Evolutionary conservation across 345 rosid species (phyloP), one percentile per base, ranked within the genome.

Genomic region (Murraya paniculata): DNA sequence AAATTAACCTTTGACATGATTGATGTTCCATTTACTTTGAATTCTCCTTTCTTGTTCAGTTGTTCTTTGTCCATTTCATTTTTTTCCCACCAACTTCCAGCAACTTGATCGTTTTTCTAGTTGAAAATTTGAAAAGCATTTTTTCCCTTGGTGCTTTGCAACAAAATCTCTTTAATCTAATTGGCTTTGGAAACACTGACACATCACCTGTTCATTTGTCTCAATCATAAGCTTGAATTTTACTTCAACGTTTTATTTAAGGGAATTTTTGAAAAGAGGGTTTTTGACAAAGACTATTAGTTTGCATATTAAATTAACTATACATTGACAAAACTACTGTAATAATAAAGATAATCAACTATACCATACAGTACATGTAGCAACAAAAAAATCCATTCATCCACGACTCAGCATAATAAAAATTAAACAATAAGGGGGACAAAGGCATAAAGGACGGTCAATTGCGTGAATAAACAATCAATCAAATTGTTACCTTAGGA

Each of bases 31-130:
- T 24, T 71, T 45, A 7, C 11, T 10, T 9, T 19, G 36, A 38
- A n/a, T 57, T 64, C 38, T 64, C 36, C 64, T 71, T 60, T 33
- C 45, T 81, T 72, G 61, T 73, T 39, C 57, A 45, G 18, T 45
- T 45, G 50, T 45, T 45, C 24, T 56, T 75, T 35, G 33, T 35
- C 41, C 50, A 62, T 60, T 68, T 69, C 9, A 28, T 64, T 0
- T 13, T 13, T 31, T 69, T 35, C 45, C 71, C 62, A 81, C 81
- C 81, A 76, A 31, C 79, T 81, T 39, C 78, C n/a, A 74, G 69
- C 80, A 78, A 80, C 80, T 68, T 80, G 71, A 48, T 71, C 9
- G 25, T 41, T 84, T 50, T 38, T 31, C 64, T 31, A 64, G 56
- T 48, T 36, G 56, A 45, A 62, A 68, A 59, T 62, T 33, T 76